Conservation (phyloP, 2,329 filamentous ascomycete genomes). For the Aspergillus sp. region DNA sequence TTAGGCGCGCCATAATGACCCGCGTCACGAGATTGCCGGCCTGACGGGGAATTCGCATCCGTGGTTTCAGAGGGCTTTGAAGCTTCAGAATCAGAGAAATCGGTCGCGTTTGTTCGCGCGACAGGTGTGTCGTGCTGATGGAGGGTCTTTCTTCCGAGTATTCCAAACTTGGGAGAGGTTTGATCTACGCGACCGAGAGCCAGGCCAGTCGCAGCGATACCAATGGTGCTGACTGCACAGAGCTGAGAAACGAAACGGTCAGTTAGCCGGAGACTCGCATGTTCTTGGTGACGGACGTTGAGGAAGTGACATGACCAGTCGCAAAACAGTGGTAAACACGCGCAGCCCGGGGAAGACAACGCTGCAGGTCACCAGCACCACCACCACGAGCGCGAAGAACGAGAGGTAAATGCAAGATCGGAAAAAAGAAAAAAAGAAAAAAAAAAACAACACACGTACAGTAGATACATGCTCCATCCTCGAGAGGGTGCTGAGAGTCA, state of each 20-base stretch:
- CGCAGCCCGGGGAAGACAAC: too few relatives aligned
- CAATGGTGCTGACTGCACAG: constrained; percentile 56
- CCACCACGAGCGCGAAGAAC: too few relatives aligned
- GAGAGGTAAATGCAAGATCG: background rate
- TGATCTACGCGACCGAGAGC: constrained; percentile 47
- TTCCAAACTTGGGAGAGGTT: constrained; percentile 20
- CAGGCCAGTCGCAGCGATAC: constrained; percentile 52
- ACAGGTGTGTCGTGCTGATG: constrained; percentile 14
- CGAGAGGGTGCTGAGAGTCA: constrained; percentile 21
- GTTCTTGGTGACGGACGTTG: background rate
- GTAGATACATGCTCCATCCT: constrained; percentile 37
- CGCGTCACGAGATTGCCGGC: constrained; percentile 5
- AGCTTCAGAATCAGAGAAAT: constrained; percentile 10
- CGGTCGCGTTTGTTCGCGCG: constrained; percentile 7
- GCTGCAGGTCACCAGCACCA: too few relatives aligned
- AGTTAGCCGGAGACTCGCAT: background rate
- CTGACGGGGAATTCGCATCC: constrained; percentile 8
- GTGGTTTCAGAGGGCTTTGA: constrained; percentile 11
- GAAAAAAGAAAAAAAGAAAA: background rate
- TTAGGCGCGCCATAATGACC: constrained; percentile 9
- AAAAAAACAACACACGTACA: constrained; percentile 17
- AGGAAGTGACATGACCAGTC: too few relatives aligned
- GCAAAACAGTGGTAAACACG: background rate
- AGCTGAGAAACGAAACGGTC: constrained; percentile 36
- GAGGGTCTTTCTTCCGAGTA: constrained; percentile 20